Evolutionary conservation across 495 filamentous ascomycete genomes (phyloP).

Genomic region (Aspergillus cavernicola): DNA sequence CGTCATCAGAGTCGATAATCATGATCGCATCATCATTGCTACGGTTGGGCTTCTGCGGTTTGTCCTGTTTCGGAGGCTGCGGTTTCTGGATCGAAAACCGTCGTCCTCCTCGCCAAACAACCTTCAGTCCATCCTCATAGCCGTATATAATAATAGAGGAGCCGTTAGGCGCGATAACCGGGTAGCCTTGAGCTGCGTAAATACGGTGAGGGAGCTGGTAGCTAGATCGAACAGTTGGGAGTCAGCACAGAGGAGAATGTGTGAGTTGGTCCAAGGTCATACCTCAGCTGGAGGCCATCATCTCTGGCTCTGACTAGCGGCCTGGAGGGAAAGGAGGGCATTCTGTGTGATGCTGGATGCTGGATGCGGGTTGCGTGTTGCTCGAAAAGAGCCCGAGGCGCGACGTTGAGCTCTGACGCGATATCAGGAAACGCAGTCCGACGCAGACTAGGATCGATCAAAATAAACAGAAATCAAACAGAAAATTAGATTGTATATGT

Average conservation of each 20-base stretch:
- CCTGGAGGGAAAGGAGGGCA: constrained; percentile 38
- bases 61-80: constrained; percentile 22
- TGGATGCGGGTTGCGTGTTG: too few relatives aligned
- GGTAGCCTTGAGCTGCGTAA: constrained; percentile 70
- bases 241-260: not conserved
- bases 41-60: constrained; percentile 30
- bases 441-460: too few relatives aligned
- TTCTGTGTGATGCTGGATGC: constrained; percentile 12
- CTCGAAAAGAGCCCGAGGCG: not conserved
- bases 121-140: constrained; percentile 70
- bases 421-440: too few relatives aligned
- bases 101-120: constrained; percentile 78
- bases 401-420: too few relatives aligned
- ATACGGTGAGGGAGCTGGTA: constrained; percentile 74
- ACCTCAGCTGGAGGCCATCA: constrained; percentile 55
- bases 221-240: constrained; percentile 38
- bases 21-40: constrained; percentile 60
- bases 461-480: too few relatives aligned
- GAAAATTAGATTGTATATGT: too few relatives aligned
- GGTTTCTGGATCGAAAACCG: constrained; percentile 49
- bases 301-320: constrained; percentile 39
- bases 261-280: constrained; percentile 3
- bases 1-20: constrained; percentile 79
- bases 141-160: constrained; percentile 81
- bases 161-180: constrained; percentile 73